Base-by-base conservation (phyloP, 805 yeast genomes). In the Wickerhamiella galacta region DNA sequence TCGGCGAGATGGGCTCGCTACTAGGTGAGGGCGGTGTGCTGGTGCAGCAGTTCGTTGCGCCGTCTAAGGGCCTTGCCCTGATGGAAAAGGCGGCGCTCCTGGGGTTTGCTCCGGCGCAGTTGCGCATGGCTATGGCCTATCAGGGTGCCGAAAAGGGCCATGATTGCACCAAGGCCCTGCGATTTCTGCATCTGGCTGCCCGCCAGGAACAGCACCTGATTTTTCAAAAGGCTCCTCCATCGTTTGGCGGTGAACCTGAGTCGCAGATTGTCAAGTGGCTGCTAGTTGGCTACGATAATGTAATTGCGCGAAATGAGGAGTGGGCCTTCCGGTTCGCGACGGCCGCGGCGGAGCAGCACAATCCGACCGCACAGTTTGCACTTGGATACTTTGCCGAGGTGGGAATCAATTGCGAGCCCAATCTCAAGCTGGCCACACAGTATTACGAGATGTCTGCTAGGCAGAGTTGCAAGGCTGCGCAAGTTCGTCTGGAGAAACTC, bases 271-370 rank as follows among this genome's bases (percentile, higher is more conserved):
- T 58, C 25, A 57, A 58, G 30, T 77, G 87, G 85, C 70, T 73
- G 43, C 61, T 77, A 9, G 72, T 82, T 0, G 92, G 92, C 2
- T 71, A 70, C 2, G 60, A 61, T 10, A 68, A 63, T 2, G 56
- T 69, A 1, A 49, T 77, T 27, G 54, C 56, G 27, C 63, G 66
- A 6, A 72, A 72, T 49, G 75, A 69, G 41, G 61, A 60, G 28
- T 75, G 75, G 56, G 81, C 83, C 1, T 73, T 68, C 41, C 50
- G 66, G 12, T 77, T 81, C 73, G 77, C 81, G 58, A 46, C 59
- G 6, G 64, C 65, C 36, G 75, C 77, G n/a, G 68, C 79, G 0
- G 70, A 68, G 35, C 64, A 63, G 17, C 75, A 74, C 16, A 58
- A 70, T 34, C 58, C 67, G 1, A 68, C 72, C 39, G 81, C 79